A percentile compares a stretch with the other conserved stretches of the same genome.
Conservation (phyloP, 2,329 filamentous ascomycete genomes). For the Penicillium sp. region DNA sequence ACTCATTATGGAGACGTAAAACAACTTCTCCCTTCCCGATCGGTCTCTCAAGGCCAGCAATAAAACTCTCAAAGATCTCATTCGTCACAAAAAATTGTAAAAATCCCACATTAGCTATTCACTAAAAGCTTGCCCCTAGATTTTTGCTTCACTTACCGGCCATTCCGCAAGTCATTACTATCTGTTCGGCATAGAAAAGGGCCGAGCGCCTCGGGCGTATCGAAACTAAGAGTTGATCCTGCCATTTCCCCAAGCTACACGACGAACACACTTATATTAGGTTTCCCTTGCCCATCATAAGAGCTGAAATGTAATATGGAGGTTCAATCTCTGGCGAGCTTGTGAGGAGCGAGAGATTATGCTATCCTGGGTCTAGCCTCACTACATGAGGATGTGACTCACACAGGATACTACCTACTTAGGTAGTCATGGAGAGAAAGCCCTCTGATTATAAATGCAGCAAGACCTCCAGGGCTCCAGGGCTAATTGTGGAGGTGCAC, state of each 20-base stretch:
- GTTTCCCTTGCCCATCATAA: neutral
- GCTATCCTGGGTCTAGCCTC: no score
- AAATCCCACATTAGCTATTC: neutral
- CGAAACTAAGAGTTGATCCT: neutral
- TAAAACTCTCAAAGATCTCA: constrained; percentile 6
- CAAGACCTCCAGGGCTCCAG: no score
- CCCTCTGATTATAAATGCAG: no score
- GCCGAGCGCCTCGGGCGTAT: constrained; percentile 3
- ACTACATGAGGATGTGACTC: no score
- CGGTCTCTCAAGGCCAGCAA: constrained; percentile 13
- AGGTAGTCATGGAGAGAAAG: no score
- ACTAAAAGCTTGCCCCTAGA: neutral
- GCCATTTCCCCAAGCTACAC: neutral
- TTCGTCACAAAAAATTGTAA: constrained; percentile 7
- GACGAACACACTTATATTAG: neutral
- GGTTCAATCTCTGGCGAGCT: no score
- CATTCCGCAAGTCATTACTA: constrained; percentile 9
- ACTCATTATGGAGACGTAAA: neutral
- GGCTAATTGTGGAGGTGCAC: no score
- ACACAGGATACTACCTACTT: no score
- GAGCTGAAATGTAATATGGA: no score
- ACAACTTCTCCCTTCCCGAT: constrained; percentile 4
- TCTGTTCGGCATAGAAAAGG: constrained; percentile 3
- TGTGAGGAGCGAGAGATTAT: no score
- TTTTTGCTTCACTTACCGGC: constrained; percentile 2